Base-by-base conservation (phyloP, 768 basidiomycete species). In the Tulasnella sp. region DNA sequence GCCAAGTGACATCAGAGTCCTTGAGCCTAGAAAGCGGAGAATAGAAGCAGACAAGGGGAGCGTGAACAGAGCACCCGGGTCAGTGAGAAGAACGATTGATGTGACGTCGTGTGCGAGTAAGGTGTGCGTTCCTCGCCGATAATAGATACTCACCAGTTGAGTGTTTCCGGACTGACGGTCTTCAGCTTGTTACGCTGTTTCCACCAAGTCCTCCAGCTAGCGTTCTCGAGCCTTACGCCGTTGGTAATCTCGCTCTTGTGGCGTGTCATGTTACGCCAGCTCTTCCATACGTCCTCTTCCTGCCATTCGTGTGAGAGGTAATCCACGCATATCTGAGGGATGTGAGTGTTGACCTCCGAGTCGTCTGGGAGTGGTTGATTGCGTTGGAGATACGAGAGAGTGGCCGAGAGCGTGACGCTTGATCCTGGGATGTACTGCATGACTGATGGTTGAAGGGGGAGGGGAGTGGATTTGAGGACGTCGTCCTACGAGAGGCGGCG, bases 121-220 rank as follows among this genome's bases (percentile, higher is more conserved):
- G 34, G n/a, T n/a, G n/a, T n/a, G n/a, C n/a, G n/a, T n/a, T n/a
- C n/a, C n/a, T n/a, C n/a, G n/a, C n/a, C n/a, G n/a, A n/a, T n/a
- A n/a, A n/a, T 29, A 22, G 8, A 38, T 8, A 70, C 92, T 81
- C 81, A 98, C 97, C 97, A 99, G 83, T 99, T 99, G 80, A 99
- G 89, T 3, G 96, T 97, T 86, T 99, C 97, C 76, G 97, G 97
- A 34, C 91, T 92, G 82, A 99, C 87, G 0, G 97, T 99, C 85
- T 91, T 93, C 78, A 99, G 88, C 79, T 96, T 93, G 80, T 97
- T 97, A 78, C 97, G 87, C 88, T 98, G 96, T 85, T 99, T 98
- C 91, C 96, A 98, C 97, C 97, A 99, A 0, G 96, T 99, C 54
- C 97, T 86, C 97, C 97, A 99, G 78, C 92, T 94, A 11, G 97